Evolutionary conservation across 2,329 filamentous ascomycete species (phyloP), one percentile per base, ranked within the genome.

Genomic region (Colletotrichum sp.): DNA sequence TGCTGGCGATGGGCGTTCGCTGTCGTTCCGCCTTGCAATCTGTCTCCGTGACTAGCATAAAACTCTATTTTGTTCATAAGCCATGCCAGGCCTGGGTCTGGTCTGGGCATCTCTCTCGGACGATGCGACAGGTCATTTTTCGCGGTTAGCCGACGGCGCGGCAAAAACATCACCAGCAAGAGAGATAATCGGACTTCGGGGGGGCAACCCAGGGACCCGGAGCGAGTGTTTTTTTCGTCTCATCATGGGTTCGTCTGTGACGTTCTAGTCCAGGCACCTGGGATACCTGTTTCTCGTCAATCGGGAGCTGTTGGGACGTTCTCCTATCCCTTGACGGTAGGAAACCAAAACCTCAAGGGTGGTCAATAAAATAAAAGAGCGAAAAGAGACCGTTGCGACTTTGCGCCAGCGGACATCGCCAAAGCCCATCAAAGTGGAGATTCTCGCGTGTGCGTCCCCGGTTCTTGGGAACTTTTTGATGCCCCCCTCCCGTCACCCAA

Each of bases 401-500:
- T 26, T 69, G 32, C 55, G 68, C 21, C 39, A 55, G 68, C 55
- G 39, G 59, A 64, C 16, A 61, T 52, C 28, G 0, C 16, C 8
- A 43, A 43, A 43, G 16, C 39, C 36, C 39, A n/a, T 43, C 39
- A 43, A 43, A 64, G 61, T 67, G 72, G 72, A 28, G 36, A 60
- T 57, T 39, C 34, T n/a, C 6, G 28, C 7, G 28, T 10, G 52
- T 43, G 52, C 39, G 39, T 72, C 68, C 68, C 72, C 68, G 72
- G 72, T 75, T 75, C 72, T 75, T 64, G 72, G 63, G 68, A 71
- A 67, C 36, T 52, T 63, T 30, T 43, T 24, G 10, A 43, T n/a
- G 39, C 18, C 18, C 18, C 36, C 36, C 39, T 43, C 39, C 16
- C 39, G 39, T 59, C 24, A 57, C 26, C 57, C 68, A 70, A 65